phyloP scores from a whole-genome alignment of 257 asterid species.

The Mitragyna speciosa region DNA sequence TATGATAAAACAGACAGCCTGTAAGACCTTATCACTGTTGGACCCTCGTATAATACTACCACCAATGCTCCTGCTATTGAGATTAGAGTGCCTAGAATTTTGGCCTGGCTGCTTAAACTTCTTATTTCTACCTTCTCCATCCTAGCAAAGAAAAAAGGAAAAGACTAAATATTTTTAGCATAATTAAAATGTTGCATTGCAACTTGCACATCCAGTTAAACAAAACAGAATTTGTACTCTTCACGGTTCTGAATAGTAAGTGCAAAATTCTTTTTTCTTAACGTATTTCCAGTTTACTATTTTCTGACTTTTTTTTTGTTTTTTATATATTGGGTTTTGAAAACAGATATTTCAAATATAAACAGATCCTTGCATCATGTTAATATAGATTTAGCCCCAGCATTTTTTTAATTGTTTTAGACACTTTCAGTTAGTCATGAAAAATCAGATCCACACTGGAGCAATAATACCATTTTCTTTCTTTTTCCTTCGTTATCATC shows the following conservation, averaged over 20 bases:
- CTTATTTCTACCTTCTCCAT: constrained; percentile 69
- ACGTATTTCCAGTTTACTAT: neutral
- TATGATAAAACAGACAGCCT: constrained; percentile 11
- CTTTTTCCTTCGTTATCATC: neutral
- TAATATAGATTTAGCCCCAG: no score
- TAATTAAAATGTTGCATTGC: neutral
- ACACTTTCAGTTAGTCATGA: no score
- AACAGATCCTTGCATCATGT: neutral
- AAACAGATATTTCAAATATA: neutral
- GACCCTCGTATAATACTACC: constrained; percentile 72
- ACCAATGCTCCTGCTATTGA: constrained; percentile 83
- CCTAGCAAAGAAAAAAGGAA: constrained; percentile 26
- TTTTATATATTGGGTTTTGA: neutral
- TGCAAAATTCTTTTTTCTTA: neutral
- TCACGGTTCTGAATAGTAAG: neutral
- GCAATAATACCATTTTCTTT: neutral
- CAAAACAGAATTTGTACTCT: neutral
- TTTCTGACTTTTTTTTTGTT: neutral
- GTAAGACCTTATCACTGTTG: constrained; percentile 36
- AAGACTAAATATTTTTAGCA: neutral
- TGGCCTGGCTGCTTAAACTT: constrained; percentile 62
- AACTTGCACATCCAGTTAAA: neutral
- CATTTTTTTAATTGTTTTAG: no score
- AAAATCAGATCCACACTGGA: neutral
- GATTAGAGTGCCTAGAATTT: constrained; percentile 62